Conservation (phyloP, 2,329 filamentous ascomycete species). For the Cercospora canescens region DNA sequence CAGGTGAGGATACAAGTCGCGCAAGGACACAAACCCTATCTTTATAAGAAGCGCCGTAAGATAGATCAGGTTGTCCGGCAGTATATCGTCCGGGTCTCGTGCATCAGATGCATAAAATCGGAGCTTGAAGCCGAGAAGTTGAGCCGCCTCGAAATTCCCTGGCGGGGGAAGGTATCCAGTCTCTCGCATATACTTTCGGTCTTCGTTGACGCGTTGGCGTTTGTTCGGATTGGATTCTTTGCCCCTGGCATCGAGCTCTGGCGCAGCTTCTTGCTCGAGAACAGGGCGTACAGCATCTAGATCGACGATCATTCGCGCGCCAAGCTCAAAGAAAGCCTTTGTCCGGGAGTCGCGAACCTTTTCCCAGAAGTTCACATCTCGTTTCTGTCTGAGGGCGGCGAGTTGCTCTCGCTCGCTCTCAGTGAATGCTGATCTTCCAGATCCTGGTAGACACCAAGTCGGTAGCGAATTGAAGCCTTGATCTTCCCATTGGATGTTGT, state of each 20-base stretch:
- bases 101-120: constrained; percentile 87
- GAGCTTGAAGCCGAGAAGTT: constrained; percentile 94
- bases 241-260: constrained; percentile 39
- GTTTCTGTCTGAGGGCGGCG: constrained; percentile 57
- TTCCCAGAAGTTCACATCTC: constrained; percentile 80
- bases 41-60: constrained; percentile 92
- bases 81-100: constrained; percentile 70
- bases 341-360: constrained; percentile 74
- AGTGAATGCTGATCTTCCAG: constrained; percentile 60
- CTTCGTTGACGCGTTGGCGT: constrained; percentile 55
- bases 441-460: constrained; percentile 77
- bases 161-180: constrained; percentile 80
- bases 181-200: constrained; percentile 72
- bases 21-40: constrained; percentile 90
- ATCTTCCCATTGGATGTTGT: constrained; percentile 48
- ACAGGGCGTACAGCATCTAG: constrained; percentile 45
- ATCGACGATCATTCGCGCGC: constrained; percentile 66
- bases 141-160: constrained; percentile 89
- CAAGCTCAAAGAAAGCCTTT: constrained; percentile 86
- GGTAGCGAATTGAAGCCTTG: constrained; percentile 69
- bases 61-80: constrained; percentile 91
- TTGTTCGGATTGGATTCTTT: constrained; percentile 39
- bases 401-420: constrained; percentile 68
- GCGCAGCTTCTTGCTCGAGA: constrained; percentile 31
- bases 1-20: constrained; percentile 88